Conservation (phyloP, 345 rosid genomes). For the Moricandia arvensis region DNA sequence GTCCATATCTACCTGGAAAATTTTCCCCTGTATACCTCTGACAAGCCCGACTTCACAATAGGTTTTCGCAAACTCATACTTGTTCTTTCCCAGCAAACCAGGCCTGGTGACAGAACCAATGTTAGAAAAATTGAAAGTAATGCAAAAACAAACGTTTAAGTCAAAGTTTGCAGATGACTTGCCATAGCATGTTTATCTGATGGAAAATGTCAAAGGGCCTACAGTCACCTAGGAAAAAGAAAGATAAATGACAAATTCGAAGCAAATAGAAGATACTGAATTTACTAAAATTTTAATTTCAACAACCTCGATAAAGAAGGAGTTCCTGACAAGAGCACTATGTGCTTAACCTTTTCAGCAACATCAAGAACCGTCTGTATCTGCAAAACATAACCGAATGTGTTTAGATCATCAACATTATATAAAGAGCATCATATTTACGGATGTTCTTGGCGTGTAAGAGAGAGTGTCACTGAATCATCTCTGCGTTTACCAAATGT, state of each 20-base stretch:
- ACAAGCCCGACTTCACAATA: conserved; percentile 68
- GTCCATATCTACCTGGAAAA: conserved; percentile 66
- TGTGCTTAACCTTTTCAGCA: conserved; percentile 70
- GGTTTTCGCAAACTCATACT: conserved; percentile 86
- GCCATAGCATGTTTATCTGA: conserved; percentile 94
- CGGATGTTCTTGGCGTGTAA: conserved; percentile 14
- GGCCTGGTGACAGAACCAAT: conserved; percentile 62
- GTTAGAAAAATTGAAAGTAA: conserved; percentile 19
- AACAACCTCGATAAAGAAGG: conserved; percentile 98
- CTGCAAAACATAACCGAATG: conserved; percentile 41
- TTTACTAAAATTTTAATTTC: conserved; percentile 16
- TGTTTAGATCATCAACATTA: conserved; percentile 20
- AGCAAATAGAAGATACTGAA: conserved; percentile 9
- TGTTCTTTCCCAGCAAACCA: conserved; percentile 83
- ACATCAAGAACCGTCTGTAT: conserved; percentile 74
- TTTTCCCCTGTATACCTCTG: conserved; percentile 51
- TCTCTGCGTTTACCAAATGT: conserved; percentile 5
- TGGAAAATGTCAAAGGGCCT: conserved; percentile 98
- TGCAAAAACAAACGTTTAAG: conserved; percentile 19
- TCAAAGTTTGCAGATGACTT: conserved; percentile 42
- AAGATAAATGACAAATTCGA: conserved; percentile 17
- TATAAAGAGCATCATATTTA: neutral
- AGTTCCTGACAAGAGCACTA: conserved; percentile 86
- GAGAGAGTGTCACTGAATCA: conserved; percentile 18
- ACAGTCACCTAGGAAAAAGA: conserved; percentile 52